Evolutionary conservation across 169 alveolate genomes (phyloP).

Genomic region (Eimeria falciformis): DNA sequence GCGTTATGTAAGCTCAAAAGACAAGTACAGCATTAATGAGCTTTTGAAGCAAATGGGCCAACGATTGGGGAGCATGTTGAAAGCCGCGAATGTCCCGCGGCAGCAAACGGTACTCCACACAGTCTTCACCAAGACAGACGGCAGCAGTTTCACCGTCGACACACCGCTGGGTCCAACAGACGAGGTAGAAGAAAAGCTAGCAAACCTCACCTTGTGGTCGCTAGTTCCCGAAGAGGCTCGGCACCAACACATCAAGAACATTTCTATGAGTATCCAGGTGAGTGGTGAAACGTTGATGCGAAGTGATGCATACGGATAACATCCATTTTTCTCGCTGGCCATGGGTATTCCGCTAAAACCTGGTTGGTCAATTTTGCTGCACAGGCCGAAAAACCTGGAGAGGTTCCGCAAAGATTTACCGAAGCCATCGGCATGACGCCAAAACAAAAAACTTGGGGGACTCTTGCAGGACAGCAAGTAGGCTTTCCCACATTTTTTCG

Average conservation of each 20-base stretch:
- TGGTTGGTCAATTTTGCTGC: not conserved
- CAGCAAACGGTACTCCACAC: constrained; percentile 39
- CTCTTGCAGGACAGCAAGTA: constrained; percentile 35
- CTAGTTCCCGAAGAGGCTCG: constrained; percentile 55
- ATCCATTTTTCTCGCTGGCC: too few species aligned
- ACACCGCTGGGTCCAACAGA: constrained; percentile 61
- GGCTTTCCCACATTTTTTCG: not conserved
- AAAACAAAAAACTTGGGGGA: constrained; percentile 47
- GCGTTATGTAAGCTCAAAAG: constrained; percentile 31
- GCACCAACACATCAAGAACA: constrained; percentile 34
- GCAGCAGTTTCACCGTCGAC: constrained; percentile 21
- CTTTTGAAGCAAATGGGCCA: constrained; percentile 38
- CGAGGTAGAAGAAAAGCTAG: constrained; percentile 3
- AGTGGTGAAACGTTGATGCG: not conserved
- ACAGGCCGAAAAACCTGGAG: not conserved
- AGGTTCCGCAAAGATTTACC: not conserved
- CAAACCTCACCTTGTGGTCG: constrained; percentile 7
- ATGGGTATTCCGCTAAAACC: too few species aligned
- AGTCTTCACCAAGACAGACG: constrained; percentile 11
- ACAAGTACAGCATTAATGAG: constrained; percentile 5
- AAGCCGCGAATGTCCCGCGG: not conserved
- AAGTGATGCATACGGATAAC: too few species aligned
- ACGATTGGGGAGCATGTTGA: constrained; percentile 40
- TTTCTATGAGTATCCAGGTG: constrained; percentile 55
- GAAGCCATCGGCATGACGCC: constrained; percentile 31